phyloP scores from a whole-genome alignment of 1,139 yeast genomes.

The Suhomyces kunorum region DNA sequence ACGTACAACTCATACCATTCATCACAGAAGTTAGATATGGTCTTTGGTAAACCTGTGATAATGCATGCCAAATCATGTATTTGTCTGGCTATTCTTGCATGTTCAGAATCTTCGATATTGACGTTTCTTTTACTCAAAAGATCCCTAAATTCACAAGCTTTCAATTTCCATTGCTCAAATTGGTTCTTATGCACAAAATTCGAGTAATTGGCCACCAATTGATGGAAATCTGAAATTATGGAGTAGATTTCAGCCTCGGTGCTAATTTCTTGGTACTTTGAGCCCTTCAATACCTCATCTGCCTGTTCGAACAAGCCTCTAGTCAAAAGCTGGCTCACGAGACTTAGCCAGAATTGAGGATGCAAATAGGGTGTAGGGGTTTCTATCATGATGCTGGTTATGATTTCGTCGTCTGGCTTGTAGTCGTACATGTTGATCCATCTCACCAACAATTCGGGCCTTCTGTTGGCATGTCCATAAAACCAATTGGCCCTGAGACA shows the following conservation, averaged over 20 bases:
- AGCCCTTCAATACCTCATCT: slow-evolving; percentile 44
- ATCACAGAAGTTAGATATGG: slow-evolving; percentile 49
- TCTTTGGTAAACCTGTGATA: slow-evolving; percentile 55
- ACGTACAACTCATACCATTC: slow-evolving; percentile 75
- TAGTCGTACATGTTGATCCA: slow-evolving; percentile 73
- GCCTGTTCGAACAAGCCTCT: slow-evolving; percentile 68
- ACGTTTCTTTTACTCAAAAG: slow-evolving; percentile 21
- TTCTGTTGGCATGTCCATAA: slow-evolving; percentile 39
- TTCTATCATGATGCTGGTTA: slow-evolving; percentile 46
- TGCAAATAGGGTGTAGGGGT: slow-evolving; percentile 53
- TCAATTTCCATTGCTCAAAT: slow-evolving; percentile 52
- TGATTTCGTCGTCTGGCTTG: slow-evolving; percentile 54
- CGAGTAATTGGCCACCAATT: slow-evolving; percentile 43
- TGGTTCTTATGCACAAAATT: slow-evolving; percentile 43
- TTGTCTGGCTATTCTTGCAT: slow-evolving; percentile 37
- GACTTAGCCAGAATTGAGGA: slow-evolving; percentile 62
- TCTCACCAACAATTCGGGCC: slow-evolving; percentile 48
- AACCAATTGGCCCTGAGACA: slow-evolving; percentile 59
- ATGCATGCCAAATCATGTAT: slow-evolving; percentile 46
- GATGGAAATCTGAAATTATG: slow-evolving; percentile 50
- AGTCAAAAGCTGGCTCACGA: slow-evolving; percentile 54
- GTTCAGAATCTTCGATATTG: slow-evolving; percentile 21
- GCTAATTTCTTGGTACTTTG: slow-evolving; percentile 35
- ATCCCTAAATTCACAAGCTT: slow-evolving; percentile 54
- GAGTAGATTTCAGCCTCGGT: slow-evolving; percentile 28